Conservation (phyloP, 495 filamentous ascomycete genomes). For the Neurospora tetraspora region DNA sequence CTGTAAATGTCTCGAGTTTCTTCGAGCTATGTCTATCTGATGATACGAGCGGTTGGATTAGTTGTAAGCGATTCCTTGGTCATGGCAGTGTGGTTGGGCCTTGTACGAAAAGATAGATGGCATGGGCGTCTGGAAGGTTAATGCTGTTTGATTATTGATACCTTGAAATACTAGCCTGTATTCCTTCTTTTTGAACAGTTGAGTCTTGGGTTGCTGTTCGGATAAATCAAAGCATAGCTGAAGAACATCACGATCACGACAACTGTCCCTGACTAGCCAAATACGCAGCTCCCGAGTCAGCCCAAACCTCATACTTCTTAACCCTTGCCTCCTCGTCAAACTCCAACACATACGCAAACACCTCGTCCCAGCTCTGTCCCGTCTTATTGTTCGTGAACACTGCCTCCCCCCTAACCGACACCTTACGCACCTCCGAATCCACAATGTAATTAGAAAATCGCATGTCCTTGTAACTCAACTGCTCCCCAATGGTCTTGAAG, state of each 20-base stretch:
- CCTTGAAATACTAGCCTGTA: neutral
- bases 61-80: neutral
- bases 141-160: neutral
- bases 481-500: conserved; percentile 32
- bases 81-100: neutral
- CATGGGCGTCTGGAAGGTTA: neutral
- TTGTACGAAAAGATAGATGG: neutral
- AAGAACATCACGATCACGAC: neutral
- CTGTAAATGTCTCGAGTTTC: neutral
- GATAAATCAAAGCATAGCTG: neutral
- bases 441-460: conserved; percentile 43
- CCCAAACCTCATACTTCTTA: conserved; percentile 49
- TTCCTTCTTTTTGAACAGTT: neutral
- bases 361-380: conserved; percentile 47
- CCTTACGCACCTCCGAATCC: conserved; percentile 32
- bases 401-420: conserved; percentile 40
- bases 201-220: neutral
- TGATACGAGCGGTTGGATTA: neutral
- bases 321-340: conserved; percentile 38
- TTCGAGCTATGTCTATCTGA: neutral
- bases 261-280: conserved; percentile 42
- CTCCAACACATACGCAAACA: conserved; percentile 44
- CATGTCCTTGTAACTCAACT: conserved; percentile 39
- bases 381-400: conserved; percentile 41
- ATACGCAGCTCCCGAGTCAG: conserved; percentile 54